These are phyloP conservation scores for Aspergillus thermomutatus DNA, from an alignment of 2,329 filamentous ascomycete genomes.

Conservation along the genomic window DNA sequence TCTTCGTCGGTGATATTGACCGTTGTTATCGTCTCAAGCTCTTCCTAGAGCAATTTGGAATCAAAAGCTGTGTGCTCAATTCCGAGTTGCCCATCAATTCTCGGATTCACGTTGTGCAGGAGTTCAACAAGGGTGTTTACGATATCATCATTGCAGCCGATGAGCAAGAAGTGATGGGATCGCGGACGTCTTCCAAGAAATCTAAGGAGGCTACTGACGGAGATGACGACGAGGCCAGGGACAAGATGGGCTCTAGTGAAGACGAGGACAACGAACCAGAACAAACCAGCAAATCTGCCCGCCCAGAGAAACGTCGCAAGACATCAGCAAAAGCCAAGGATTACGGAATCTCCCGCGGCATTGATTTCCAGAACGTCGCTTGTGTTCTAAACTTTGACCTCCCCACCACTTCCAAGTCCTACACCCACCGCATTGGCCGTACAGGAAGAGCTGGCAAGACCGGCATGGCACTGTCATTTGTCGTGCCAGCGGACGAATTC, in stretches of 20 bases:
- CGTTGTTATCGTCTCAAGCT: slow-evolving; percentile 88
- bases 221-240: slow-evolving; percentile 24
- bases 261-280: slow-evolving; percentile 31
- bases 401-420: slow-evolving; percentile 80
- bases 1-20: slow-evolving; percentile 84
- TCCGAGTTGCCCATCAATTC: slow-evolving; percentile 92
- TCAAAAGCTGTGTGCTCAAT: slow-evolving; percentile 89
- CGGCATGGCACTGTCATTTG: slow-evolving; percentile 94
- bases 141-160: slow-evolving; percentile 97
- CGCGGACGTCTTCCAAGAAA: slow-evolving; percentile 32
- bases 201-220: slow-evolving; percentile 21
- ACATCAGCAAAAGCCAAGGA: slow-evolving; percentile 72
- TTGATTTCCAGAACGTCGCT: slow-evolving; percentile 94
- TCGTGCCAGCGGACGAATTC: slow-evolving; percentile 76
- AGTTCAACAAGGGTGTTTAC: slow-evolving; percentile 96
- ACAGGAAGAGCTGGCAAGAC: slow-evolving; percentile 88
- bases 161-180: slow-evolving; percentile 78
- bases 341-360: slow-evolving; percentile 91
- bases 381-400: slow-evolving; percentile 97
- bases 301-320: slow-evolving; percentile 59
- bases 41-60: slow-evolving; percentile 94
- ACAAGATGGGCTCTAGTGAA: slow-evolving; percentile 37
- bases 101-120: slow-evolving; percentile 88
- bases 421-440: slow-evolving; percentile 93
- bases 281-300: slow-evolving; percentile 20